Evolutionary conservation across 2,329 filamentous ascomycete species (phyloP).

Genomic region (Phaeosphaeria sp.): DNA sequence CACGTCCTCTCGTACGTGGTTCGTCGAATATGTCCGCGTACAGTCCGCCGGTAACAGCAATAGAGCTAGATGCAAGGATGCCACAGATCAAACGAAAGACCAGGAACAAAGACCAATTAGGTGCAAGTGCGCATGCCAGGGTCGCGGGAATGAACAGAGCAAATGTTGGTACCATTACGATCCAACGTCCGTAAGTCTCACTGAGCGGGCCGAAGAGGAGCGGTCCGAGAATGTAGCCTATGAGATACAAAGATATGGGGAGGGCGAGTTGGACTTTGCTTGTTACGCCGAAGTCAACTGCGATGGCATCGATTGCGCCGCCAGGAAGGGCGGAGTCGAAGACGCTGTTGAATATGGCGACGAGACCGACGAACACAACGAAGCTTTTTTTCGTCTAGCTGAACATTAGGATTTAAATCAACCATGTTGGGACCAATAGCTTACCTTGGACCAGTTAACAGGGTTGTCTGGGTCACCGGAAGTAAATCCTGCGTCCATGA

Average conservation of each 20-base stretch:
- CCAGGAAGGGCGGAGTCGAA: slow-evolving; percentile 60
- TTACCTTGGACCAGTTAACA: no score
- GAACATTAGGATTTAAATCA: no score
- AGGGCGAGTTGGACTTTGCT: slow-evolving; percentile 46
- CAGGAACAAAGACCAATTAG: slow-evolving; percentile 45
- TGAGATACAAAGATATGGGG: slow-evolving; percentile 53
- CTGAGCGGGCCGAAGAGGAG: slow-evolving; percentile 48
- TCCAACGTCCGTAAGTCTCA: slow-evolving; percentile 51
- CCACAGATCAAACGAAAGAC: slow-evolving; percentile 50
- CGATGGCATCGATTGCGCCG: slow-evolving; percentile 64
- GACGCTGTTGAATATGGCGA: slow-evolving; percentile 14
- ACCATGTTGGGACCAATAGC: no score
- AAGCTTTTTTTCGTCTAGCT: slow-evolving; percentile 1
- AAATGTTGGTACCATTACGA: slow-evolving; percentile 56
- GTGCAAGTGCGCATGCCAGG: slow-evolving; percentile 50
- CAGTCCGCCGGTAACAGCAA: slow-evolving; percentile 65
- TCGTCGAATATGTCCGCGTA: slow-evolving; percentile 69
- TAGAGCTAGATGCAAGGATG: slow-evolving; percentile 49
- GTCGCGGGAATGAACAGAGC: slow-evolving; percentile 48
- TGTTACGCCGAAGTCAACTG: slow-evolving; percentile 61
- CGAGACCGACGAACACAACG: slow-evolving; percentile 13
- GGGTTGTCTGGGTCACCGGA: no score
- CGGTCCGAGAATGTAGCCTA: slow-evolving; percentile 50
- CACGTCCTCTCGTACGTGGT: slow-evolving; percentile 62
- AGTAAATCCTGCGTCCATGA: no score